phyloP scores from a whole-genome alignment of 75 land plant genomes.

The Chamaecyparis obtusa region DNA sequence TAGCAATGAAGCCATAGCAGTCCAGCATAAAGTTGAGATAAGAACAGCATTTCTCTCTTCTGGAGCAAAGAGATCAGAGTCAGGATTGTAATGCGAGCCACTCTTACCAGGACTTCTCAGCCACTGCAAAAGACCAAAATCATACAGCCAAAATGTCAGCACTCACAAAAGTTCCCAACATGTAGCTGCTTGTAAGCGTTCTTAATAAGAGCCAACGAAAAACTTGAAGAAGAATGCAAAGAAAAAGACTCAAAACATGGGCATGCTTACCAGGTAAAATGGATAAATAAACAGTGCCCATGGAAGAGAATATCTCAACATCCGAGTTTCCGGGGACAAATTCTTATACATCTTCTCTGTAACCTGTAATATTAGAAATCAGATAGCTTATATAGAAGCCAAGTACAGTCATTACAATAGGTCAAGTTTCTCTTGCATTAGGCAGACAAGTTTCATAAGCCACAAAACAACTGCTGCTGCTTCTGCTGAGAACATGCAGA shows the following conservation, averaged over 20 bases:
- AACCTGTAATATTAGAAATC: slow-evolving; percentile 36
- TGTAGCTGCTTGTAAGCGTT: background rate
- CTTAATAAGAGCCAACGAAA: background rate
- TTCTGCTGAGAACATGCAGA: background rate
- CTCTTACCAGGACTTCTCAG: slow-evolving; percentile 32
- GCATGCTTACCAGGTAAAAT: slow-evolving; percentile 66
- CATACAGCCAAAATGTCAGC: background rate
- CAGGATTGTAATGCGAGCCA: slow-evolving; percentile 39
- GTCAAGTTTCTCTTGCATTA: background rate
- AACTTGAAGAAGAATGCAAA: background rate
- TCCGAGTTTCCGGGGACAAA: slow-evolving; percentile 31
- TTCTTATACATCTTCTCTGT: slow-evolving; percentile 56
- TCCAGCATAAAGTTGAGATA: slow-evolving; percentile 35
- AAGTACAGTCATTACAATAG: background rate
- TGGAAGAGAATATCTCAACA: slow-evolving; percentile 50
- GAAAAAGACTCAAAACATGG: background rate
- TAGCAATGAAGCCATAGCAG: slow-evolving; percentile 16
- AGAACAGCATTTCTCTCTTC: slow-evolving; percentile 23
- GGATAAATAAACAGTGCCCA: slow-evolving; percentile 72
- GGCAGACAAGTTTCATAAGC: background rate
- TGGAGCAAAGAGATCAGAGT: slow-evolving; percentile 34
- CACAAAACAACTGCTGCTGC: background rate
- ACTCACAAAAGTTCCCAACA: background rate
- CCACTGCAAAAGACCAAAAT: slow-evolving; percentile 15
- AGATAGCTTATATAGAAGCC: background rate